A percentile compares a stretch with the other conserved stretches of the same genome.
Conservation (phyloP, 331 rosid genomes). For the Quercus tomentella region DNA sequence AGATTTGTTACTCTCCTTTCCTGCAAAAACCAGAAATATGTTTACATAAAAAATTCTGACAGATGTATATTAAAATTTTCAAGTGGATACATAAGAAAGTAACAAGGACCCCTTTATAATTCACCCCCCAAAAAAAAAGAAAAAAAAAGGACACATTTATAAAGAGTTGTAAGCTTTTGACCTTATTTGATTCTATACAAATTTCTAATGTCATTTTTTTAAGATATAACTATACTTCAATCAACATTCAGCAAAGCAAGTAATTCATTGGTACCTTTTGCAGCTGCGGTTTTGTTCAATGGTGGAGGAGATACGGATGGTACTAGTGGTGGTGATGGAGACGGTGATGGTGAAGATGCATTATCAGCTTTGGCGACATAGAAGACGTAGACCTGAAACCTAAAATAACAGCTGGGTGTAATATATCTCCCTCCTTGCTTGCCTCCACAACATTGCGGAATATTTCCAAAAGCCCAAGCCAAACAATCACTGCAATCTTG, state of each 20-base stretch:
- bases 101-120: too few species aligned
- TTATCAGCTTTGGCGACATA: neutral
- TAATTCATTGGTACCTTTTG: neutral
- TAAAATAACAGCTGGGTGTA: neutral
- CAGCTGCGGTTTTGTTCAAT: neutral
- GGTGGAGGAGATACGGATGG: neutral
- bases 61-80: too few species aligned
- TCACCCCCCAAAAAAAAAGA: too few species aligned
- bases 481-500: constrained; percentile 16
- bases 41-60: neutral
- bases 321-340: neutral
- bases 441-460: neutral
- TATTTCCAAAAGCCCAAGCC: accelerated
- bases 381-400: neutral
- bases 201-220: too few species aligned
- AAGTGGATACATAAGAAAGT: too few species aligned
- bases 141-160: too few species aligned
- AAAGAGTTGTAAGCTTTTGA: too few species aligned
- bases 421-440: neutral
- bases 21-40: neutral
- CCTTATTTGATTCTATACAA: too few species aligned
- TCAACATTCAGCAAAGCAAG: too few species aligned
- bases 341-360: neutral
- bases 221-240: too few species aligned
- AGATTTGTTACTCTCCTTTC: neutral